Conservation (phyloP, 2,329 filamentous ascomycete genomes). For the Coleophoma eucalyptorum region DNA sequence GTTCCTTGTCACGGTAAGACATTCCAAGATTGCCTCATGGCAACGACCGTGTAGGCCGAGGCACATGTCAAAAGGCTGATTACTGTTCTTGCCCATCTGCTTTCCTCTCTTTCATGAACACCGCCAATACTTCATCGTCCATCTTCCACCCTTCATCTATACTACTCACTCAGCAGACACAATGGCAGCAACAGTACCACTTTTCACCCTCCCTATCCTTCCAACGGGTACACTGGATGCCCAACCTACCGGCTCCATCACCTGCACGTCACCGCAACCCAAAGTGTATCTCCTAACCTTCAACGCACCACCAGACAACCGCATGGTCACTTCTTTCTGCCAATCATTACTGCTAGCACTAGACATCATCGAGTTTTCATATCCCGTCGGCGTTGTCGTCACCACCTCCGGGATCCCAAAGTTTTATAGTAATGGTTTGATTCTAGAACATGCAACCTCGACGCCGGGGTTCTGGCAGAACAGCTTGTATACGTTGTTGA, state of each 20-base stretch:
- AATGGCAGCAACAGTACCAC: slow-evolving; percentile 25
- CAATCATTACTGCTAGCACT: slow-evolving; percentile 65
- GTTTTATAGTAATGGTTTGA: slow-evolving; percentile 82
- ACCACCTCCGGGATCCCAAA: slow-evolving; percentile 74
- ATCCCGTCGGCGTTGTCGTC: slow-evolving; percentile 69
- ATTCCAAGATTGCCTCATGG: neutral
- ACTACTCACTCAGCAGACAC: neutral
- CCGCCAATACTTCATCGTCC: neutral
- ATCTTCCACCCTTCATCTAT: neutral
- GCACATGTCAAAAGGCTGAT: slow-evolving; percentile 1
- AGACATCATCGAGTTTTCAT: slow-evolving; percentile 64
- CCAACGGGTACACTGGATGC: slow-evolving; percentile 33
- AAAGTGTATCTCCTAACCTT: slow-evolving; percentile 70
- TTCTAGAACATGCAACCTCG: slow-evolving; percentile 61
- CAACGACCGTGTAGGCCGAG: neutral
- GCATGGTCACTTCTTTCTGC: slow-evolving; percentile 66
- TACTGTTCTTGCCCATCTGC: neutral
- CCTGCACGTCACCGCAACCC: slow-evolving; percentile 56
- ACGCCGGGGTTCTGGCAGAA: slow-evolving; percentile 58
- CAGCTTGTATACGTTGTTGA: slow-evolving; percentile 61
- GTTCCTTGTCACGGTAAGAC: too few species aligned
- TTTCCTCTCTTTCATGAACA: neutral
- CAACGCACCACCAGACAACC: slow-evolving; percentile 69
- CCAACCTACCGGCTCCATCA: slow-evolving; percentile 50
- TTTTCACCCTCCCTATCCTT: slow-evolving; percentile 59